Evolutionary conservation across 2,329 filamentous ascomycete species (phyloP).

Genomic region (Aspergillus brasiliensis): DNA sequence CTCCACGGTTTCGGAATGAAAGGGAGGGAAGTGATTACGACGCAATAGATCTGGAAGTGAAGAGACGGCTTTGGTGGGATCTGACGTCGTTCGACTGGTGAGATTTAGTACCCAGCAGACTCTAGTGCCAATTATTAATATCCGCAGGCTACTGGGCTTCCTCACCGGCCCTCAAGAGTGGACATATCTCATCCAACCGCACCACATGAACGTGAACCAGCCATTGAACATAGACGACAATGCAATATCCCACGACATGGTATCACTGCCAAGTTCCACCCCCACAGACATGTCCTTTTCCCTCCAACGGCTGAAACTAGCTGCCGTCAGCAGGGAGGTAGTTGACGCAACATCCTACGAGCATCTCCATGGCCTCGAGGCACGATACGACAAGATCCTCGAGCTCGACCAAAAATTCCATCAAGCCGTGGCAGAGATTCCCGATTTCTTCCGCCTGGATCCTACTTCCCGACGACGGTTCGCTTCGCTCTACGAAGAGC

Average conservation of each 20-base stretch:
- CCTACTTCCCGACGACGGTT: constrained; percentile 28
- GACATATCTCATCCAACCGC: constrained; percentile 46
- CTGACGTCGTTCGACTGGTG: constrained; percentile 48
- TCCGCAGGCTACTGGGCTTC: constrained; percentile 40
- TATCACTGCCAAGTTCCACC: constrained; percentile 32
- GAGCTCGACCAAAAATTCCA: constrained; percentile 39
- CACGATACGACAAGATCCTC: constrained; percentile 44
- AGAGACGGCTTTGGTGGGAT: constrained; percentile 49
- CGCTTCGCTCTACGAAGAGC: constrained; percentile 30
- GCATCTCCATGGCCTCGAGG: constrained; percentile 26
- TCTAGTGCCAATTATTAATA: not conserved
- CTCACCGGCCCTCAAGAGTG: constrained; percentile 49
- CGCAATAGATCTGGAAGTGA: constrained; percentile 37
- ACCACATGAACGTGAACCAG: constrained; percentile 44
- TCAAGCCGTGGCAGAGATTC: constrained; percentile 32
- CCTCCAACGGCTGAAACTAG: constrained; percentile 45
- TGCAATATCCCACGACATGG: constrained; percentile 31
- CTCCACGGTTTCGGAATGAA: constrained; percentile 19
- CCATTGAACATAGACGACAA: constrained; percentile 48
- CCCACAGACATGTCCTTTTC: constrained; percentile 52
- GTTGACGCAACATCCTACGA: constrained; percentile 39
- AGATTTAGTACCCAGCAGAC: not conserved
- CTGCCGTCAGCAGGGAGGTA: constrained; percentile 43
- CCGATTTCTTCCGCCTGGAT: constrained; percentile 42
- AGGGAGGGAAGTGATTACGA: constrained; percentile 21